phyloP scores from a whole-genome alignment of 495 filamentous ascomycete genomes.

The Neurospora sp. region DNA sequence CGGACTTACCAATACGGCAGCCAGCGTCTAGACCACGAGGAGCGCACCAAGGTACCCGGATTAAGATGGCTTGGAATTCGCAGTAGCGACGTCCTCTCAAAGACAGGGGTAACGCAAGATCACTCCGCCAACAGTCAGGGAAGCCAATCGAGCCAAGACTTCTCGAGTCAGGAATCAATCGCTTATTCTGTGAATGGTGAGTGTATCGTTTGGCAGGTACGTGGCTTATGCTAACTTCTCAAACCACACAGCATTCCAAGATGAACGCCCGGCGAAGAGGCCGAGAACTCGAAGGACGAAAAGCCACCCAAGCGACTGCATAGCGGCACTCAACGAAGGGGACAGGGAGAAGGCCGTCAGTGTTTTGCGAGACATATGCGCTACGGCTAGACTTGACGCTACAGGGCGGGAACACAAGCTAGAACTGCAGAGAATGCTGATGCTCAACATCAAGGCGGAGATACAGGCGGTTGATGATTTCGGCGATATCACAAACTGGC shows the following conservation, averaged over 20 bases:
- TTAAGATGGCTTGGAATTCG: constrained; percentile 70
- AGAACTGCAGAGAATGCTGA: constrained; percentile 78
- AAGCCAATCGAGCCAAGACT: constrained; percentile 8
- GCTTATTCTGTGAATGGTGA: constrained; percentile 1
- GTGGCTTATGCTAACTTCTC: neutral
- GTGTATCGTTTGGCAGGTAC: neutral
- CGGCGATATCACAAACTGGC: constrained; percentile 53
- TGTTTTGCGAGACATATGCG: constrained; percentile 47
- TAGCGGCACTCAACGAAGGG: neutral
- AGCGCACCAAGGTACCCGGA: constrained; percentile 42
- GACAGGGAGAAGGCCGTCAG: constrained; percentile 33
- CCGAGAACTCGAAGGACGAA: neutral
- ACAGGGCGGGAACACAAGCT: constrained; percentile 37
- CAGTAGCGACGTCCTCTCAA: constrained; percentile 43
- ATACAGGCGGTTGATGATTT: constrained; percentile 68
- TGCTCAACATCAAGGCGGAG: constrained; percentile 80
- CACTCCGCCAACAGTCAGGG: neutral
- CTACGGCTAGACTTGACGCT: neutral
- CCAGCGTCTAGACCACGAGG: constrained; percentile 57
- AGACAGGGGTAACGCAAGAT: neutral
- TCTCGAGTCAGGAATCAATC: constrained; percentile 12
- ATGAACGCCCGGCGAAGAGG: constrained; percentile 8
- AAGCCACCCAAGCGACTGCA: constrained; percentile 1
- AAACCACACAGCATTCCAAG: neutral
- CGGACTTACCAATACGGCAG: constrained; percentile 86